Base-by-base conservation (phyloP, 2,329 filamentous ascomycete genomes). In the Madurella fahalii region DNA sequence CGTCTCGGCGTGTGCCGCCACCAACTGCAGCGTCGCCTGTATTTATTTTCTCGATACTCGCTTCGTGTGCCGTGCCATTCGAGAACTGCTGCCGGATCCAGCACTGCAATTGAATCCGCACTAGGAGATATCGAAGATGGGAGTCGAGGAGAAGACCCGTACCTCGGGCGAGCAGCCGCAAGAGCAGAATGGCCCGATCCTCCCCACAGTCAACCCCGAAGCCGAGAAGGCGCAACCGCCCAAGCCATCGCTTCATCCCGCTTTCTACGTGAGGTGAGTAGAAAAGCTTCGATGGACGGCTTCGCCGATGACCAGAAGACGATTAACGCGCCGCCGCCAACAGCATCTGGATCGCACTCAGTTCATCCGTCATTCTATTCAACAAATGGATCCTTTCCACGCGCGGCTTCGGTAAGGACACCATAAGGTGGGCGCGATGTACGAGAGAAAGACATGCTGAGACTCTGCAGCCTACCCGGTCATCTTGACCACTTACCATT, bases 341-440 rank as follows among this genome's bases (percentile, higher is more conserved):
- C 72, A 96, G 92, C 66, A 79, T 85, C 64, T 99, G 94, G 94
- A 97, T 99, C 69, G 78, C 85, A 56, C 80, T 96, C 71, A 95
- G 90, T 68, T 96, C 91, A 42, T 90, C 87, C 66, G 91, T 97
- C 69, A 99, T 99, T 71, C 80, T 99, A 59, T 97, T 96, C 86
- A 97, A 99, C 85, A 99, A 99, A 83, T 96, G 90, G 84, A 90
- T 99, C 67, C 82, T 97, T 59, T 86, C 93, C 67, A 92, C 87
- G 40, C 81, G 87, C 60, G 81, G 89, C 60, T 96, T 96, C 78
- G 82, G 87, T 90, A 80, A 78, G 85, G 71, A 61, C 37, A 46
- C 34, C 40, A 13, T 16, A 17, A 42, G 52, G 44, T 41, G 50
- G 17, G n/a, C 18, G 15, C 20, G 32, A 41, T 11, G n/a, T 30